Evolutionary conservation across 495 filamentous ascomycete species (phyloP), one percentile per base, ranked within the genome.

Genomic region (Hypoxylon lienhwacheense): DNA sequence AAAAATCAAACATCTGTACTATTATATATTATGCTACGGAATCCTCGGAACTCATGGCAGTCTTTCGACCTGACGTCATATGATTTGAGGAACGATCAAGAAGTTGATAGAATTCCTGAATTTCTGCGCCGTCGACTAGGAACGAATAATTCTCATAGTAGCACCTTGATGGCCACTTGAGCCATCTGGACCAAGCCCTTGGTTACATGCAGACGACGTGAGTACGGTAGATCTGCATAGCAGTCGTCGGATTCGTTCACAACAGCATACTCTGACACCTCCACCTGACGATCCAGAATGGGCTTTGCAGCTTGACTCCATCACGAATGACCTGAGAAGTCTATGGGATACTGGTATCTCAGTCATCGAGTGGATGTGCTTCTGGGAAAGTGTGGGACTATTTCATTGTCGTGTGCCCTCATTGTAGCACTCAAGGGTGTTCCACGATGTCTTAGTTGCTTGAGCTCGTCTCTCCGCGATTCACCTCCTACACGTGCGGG

Each of bases 401-500:
- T 5, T n/a, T 16, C 51, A 47, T 16, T 44, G 58, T 55, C 58
- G 39, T 55, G 51, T 55, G 51, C 47, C 35, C 21, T 1, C 29
- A 25, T 47, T 37, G 58, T 61, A 52, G 58, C 58, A 37, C 52
- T 19, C 20, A 11, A 26, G 21, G 21, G 17, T 52, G 39, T 34
- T 31, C 29, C n/a, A 49, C 49, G 58, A 61, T 55, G 58, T 63
- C 50, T 55, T 36, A 56, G 28, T 53, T 53, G 28, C 15, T 29
- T 32, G 26, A 56, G 45, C 51, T 61, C 26, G 5, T 15, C 40
- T 61, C 52, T 61, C 58, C 35, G 47, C 58, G 51, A 55, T 52
- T 61, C 42, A 60, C 50, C 34, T 26, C 36, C 36, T 53, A 65
- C 64, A 67, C 64, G 64, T 67, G 64, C 57, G 55, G 25, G 42